These are phyloP conservation scores for Atalantia buxifolia DNA, from an alignment of 345 rosid genomes.

Conservation along the genomic window DNA sequence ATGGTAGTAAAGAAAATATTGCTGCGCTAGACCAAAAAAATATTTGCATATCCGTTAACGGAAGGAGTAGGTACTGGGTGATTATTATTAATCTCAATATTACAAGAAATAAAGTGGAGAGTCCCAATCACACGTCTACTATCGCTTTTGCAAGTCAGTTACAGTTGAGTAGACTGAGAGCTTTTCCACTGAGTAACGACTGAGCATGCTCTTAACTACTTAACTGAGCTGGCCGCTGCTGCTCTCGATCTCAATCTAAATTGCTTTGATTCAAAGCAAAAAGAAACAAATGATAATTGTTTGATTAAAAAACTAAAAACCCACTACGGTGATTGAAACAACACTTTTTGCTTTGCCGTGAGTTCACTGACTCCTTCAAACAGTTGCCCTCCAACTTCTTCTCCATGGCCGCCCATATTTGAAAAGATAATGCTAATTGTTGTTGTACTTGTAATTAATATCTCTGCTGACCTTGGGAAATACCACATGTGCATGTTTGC, in stretches of 20 bases:
- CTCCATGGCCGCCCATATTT: not conserved
- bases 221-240: slow-evolving; percentile 17
- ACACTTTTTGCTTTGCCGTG: slow-evolving; percentile 19
- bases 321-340: slow-evolving; percentile 18
- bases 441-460: not conserved
- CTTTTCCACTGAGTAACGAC: slow-evolving; percentile 11
- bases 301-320: slow-evolving; percentile 19
- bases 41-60: not conserved
- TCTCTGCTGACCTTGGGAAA: too few relatives aligned
- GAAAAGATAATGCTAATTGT: not conserved
- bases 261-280: slow-evolving; percentile 32
- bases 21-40: not conserved
- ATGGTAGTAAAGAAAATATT: not conserved
- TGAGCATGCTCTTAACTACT: slow-evolving; percentile 3
- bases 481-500: not conserved
- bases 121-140: slow-evolving; percentile 1
- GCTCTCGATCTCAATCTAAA: not conserved
- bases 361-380: slow-evolving; percentile 11
- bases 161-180: slow-evolving; percentile 10
- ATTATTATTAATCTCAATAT: not conserved
- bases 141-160: slow-evolving; percentile 1
- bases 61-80: slow-evolving; percentile 10
- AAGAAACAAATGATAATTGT: slow-evolving; percentile 14
- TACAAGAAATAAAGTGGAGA: not conserved
- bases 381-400: not conserved